Conservation (phyloP, 805 yeast genomes). For the Vanderwaltozyma yarrowii region DNA sequence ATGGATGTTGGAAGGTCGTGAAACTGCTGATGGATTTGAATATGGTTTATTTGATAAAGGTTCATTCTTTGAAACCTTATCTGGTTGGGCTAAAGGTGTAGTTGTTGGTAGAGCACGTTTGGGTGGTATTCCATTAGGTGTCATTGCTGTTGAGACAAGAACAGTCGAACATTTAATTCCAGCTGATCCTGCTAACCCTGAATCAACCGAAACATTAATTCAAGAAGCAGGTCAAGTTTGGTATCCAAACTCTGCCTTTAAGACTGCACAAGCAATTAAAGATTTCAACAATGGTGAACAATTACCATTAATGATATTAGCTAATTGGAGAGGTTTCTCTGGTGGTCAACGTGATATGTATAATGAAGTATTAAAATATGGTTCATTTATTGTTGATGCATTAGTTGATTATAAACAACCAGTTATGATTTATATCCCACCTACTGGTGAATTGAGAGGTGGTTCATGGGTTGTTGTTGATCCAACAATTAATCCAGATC, state of each 20-base stretch:
- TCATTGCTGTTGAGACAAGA: slow-evolving; percentile 91
- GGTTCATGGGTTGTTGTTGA: slow-evolving; percentile 99
- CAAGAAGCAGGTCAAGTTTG: slow-evolving; percentile 99
- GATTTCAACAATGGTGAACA: slow-evolving; percentile 98
- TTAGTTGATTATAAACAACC: slow-evolving; percentile 94
- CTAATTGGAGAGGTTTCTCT: slow-evolving; percentile 99
- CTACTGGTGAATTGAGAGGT: slow-evolving; percentile 97
- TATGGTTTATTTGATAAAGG: slow-evolving; percentile 83
- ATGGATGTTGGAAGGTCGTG: slow-evolving; percentile 86
- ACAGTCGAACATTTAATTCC: slow-evolving; percentile 83
- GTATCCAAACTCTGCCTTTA: slow-evolving; percentile 98
- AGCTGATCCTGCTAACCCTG: slow-evolving; percentile 98
- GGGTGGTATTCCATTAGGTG: slow-evolving; percentile 99
- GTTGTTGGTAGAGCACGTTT: slow-evolving; percentile 98
- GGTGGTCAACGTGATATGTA: slow-evolving; percentile 99
- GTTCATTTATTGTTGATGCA: slow-evolving; percentile 95
- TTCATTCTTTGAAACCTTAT: slow-evolving; percentile 90
- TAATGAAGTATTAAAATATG: slow-evolving; percentile 94
- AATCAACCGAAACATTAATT: slow-evolving; percentile 73
- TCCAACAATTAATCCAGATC: slow-evolving; percentile 90
- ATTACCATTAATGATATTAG: slow-evolving; percentile 91
- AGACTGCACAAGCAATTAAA: slow-evolving; percentile 96
- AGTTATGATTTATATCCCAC: slow-evolving; percentile 93
- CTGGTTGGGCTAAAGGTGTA: slow-evolving; percentile 99
- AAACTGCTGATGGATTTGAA: slow-evolving; percentile 62